A percentile compares a stretch with the other conserved stretches of the same genome.
These are phyloP conservation scores for Earliella scabrosa DNA, from an alignment of 1,284 basidiomycete species.

Conservation along the genomic window DNA sequence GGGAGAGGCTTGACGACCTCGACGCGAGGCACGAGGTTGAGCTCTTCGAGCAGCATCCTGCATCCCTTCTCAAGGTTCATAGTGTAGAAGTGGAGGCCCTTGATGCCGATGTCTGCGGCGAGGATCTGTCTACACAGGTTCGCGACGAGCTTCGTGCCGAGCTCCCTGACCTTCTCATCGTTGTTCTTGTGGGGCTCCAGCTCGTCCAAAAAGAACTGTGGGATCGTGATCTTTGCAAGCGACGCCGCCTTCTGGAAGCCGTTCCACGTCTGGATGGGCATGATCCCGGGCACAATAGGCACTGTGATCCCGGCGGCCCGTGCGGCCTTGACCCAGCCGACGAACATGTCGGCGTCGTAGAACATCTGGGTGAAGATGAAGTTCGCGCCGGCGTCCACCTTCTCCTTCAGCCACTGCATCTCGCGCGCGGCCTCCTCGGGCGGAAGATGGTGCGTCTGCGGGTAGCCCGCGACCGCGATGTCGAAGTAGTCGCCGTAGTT, in stretches of 20 bases:
- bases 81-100: constrained; percentile 95
- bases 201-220: constrained; percentile 78
- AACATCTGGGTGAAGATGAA: constrained; percentile 98
- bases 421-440: constrained; percentile 81
- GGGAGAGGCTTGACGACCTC: constrained; percentile 90
- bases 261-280: constrained; percentile 98
- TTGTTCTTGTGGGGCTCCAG: constrained; percentile 92
- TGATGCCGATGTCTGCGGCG: constrained; percentile 78
- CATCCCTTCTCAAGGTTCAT: constrained; percentile 98
- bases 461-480: constrained; percentile 91
- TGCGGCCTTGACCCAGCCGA: constrained; percentile 84
- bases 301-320: constrained; percentile 88
- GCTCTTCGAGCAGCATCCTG: constrained; percentile 88
- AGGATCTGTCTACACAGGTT: constrained; percentile 88
- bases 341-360: constrained; percentile 88
- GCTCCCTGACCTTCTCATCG: constrained; percentile 88
- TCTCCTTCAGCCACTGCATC: constrained; percentile 86
- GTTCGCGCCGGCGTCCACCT: constrained; percentile 85
- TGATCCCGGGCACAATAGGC: constrained; percentile 95
- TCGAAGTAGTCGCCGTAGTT: constrained; percentile 92
- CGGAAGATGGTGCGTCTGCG: constrained; percentile 71
- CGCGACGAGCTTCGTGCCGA: constrained; percentile 87
- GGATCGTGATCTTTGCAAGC: constrained; percentile 86
- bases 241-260: constrained; percentile 93
- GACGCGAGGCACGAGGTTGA: constrained; percentile 83